Percentiles rank a stretch among this genome's conserved stretches.
phyloP scores from a whole-genome alignment of 768 basidiomycete species.

The Rhizopogon roseolus region DNA sequence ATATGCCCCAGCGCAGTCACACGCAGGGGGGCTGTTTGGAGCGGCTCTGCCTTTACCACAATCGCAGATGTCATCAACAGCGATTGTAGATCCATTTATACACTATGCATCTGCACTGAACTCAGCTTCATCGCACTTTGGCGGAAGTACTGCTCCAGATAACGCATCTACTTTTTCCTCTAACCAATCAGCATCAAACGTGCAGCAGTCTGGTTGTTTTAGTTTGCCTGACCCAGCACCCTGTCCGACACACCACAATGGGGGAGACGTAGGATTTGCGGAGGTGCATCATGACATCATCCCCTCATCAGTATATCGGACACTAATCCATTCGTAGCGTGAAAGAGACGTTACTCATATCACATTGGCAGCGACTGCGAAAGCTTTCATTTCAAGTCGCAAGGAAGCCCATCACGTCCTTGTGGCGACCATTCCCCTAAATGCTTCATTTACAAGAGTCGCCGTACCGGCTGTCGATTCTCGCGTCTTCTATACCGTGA shows the following conservation, averaged over 20 bases:
- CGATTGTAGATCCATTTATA: not conserved
- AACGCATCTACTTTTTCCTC: not conserved
- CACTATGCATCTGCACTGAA: not conserved
- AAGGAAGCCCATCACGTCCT: conserved; percentile 10
- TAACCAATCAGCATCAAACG: not conserved
- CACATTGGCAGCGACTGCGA: conserved; percentile 2
- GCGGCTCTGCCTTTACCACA: not conserved
- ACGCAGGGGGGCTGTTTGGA: not conserved
- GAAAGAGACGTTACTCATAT: conserved; percentile 10
- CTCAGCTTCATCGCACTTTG: not conserved
- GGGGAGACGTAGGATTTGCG: not conserved
- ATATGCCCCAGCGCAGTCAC: not conserved
- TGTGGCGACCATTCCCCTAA: conserved; percentile 17
- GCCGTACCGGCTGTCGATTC: conserved; percentile 14
- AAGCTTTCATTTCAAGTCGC: conserved; percentile 12
- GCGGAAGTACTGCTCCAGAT: not conserved
- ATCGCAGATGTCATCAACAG: not conserved
- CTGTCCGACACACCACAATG: not conserved
- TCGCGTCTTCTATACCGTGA: conserved; percentile 17
- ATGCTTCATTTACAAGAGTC: conserved; percentile 18
- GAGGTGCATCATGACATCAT: not conserved
- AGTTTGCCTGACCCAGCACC: not conserved
- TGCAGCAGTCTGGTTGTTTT: not conserved
- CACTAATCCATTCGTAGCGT: not conserved
- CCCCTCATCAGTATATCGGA: not conserved